Evolutionary conservation across 257 asterid species (phyloP).

Genomic region (Solanum sitiens): DNA sequence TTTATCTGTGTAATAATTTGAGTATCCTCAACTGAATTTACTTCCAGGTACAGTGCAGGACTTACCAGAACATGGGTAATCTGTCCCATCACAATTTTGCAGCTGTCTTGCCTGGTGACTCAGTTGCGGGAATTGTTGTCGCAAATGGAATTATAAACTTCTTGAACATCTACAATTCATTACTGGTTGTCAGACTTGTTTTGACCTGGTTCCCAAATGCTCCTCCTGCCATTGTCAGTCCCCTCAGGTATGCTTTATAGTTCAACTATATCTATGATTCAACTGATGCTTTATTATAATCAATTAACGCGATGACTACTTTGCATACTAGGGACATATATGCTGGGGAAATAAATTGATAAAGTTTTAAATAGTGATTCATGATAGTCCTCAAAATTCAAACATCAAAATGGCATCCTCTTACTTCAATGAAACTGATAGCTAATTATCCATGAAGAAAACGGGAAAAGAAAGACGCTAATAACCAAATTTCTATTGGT

Average conservation of each 20-base stretch:
- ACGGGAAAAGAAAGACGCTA: neutral
- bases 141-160: conserved; percentile 63
- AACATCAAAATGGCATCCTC: neutral
- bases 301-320: neutral
- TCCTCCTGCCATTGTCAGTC: conserved; percentile 75
- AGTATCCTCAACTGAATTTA: neutral
- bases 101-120: conserved; percentile 79
- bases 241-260: conserved; percentile 51
- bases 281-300: neutral
- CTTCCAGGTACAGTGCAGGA: conserved; percentile 38
- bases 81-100: conserved; percentile 47
- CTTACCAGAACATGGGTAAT: conserved; percentile 14
- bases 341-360: neutral
- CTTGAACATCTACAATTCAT: conserved; percentile 74
- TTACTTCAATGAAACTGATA: neutral
- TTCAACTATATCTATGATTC: neutral
- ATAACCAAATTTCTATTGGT: neutral
- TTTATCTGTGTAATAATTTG: neutral
- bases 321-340: neutral
- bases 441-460: neutral
- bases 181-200: conserved; percentile 71
- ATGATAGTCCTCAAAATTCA: neutral
- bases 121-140: conserved; percentile 71
- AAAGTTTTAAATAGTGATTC: neutral
- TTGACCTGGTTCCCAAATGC: conserved; percentile 93